Evolutionary conservation across 768 basidiomycete genomes (phyloP), one percentile per base, ranked within the genome.

Genomic region (Erythrobasidium yunnanense): DNA sequence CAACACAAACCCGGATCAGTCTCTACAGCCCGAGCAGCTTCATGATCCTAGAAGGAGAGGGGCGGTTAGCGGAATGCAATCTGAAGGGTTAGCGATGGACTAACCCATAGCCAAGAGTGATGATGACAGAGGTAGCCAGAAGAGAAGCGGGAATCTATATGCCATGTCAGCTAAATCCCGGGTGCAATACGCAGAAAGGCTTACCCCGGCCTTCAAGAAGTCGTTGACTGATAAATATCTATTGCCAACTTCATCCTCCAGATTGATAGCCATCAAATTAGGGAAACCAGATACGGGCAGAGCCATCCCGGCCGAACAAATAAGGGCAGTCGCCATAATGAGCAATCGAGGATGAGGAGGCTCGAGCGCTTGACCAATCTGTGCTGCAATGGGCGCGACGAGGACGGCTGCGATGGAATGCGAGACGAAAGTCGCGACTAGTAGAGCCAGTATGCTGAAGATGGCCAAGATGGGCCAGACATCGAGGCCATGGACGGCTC

Each of bases 201-300:
- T 63, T 32, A 63, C 60, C 6, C 60, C 60, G 3, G 60, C 49
- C 33, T 63, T 63, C 6, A 63, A 32, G 60, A 34, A 53, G 34
- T 33, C 57, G 42, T 33, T 29, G n/a, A 69, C 68, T 3, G 51
- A 32, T 30, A 73, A 77, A 65, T 95, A 99, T 35, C 87, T 77
- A 71, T 90, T 84, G 1, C 95, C 93, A 56, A 97, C 81, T 73
- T 95, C 91, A 75, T 96, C 87, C 73, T 95, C 92, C 75, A 93
- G 88, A 5, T 89, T 76, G 66, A 77, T 88, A 3, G 89, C 88
- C 53, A 87, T 89, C 50, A 66, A 25, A 27, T 55, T 57, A 62
- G 93, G 93, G 80, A 97, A 99, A n/a, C 95, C 95, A 68, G 89
- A 91, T 38, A 97, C 91, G 1, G 93, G 92, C 82, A 97, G 88